Evolutionary conservation across 116 monocot species (phyloP), one percentile per base, ranked within the genome.

Genomic region (Phalaenopsis hybrid): DNA sequence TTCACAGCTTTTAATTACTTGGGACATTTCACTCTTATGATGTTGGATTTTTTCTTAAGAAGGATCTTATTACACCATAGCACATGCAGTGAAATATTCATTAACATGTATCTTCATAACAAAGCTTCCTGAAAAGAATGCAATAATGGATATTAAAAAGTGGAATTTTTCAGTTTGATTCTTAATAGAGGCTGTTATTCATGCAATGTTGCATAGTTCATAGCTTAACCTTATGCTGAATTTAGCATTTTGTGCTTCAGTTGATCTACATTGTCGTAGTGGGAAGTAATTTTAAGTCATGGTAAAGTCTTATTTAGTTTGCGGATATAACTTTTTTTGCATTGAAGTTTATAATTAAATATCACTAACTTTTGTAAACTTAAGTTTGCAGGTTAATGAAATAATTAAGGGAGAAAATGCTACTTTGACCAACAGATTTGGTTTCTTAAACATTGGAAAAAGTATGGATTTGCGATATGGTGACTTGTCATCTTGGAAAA

Each of bases 371-470:
- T 28, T 52, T 77, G n/a, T 12, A 77, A 44, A 75, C 75, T 52
- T 79, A 80, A 82, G 69, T 84, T 87, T 85, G 61, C 88, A 96
- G 96, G 93, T 81, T 34, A 86, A 83, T 81, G 92, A 89, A 63
- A 84, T 93, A 77, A n/a, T 84, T n/a, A 85, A 89, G 75, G 83
- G 68, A 59, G 68, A 81, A 74, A 82, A 85, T 73, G 84, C 49
- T 82, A 20, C 33, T 49, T 77, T 81, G 81, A 85, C 81, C 49
- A 79, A 85, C 81, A 81, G 76, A 49, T 74, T 74, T 83, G 51
- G 74, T 80, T 84, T 80, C 45, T 79, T 63, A 23, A 67, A 83
- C 57, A 65, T 79, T 80, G 82, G 79, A 76, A 81, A 51, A 61
- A 84, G 77, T 69, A 18, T 75, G 33, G 61, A 70, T 46, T 15